phyloP scores from a whole-genome alignment of 331 rosid species.

The Pyracantha coccinea region DNA sequence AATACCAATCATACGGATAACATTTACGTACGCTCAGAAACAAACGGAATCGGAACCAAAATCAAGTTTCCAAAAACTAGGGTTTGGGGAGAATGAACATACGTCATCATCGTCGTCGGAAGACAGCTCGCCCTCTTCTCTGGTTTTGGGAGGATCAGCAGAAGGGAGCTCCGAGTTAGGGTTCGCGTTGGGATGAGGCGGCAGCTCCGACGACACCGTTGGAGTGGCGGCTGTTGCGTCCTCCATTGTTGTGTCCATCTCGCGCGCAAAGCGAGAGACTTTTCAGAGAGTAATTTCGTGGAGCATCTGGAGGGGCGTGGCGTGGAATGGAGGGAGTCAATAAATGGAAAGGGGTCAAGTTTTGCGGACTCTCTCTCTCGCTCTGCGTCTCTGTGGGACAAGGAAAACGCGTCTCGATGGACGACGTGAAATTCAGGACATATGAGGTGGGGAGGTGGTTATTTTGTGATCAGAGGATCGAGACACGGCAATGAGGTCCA shows the following conservation, averaged over 20 bases:
- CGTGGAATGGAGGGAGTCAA: not conserved
- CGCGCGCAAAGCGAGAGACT: not conserved
- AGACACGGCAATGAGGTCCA: no score
- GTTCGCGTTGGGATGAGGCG: not conserved
- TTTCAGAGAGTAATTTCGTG: not conserved
- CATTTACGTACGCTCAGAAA: not conserved
- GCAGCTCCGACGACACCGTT: no score
- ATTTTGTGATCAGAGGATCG: no score
- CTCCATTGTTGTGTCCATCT: slow-evolving; percentile 10
- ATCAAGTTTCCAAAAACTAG: slow-evolving; percentile 7
- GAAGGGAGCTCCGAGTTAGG: slow-evolving; percentile 13
- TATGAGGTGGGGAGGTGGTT: no score
- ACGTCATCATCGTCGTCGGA: slow-evolving; percentile 46
- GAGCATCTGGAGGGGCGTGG: not conserved
- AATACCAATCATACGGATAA: not conserved
- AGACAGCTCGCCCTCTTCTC: slow-evolving; percentile 91
- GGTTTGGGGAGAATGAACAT: slow-evolving; percentile 18
- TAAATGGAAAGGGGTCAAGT: not conserved
- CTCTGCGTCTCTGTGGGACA: no score
- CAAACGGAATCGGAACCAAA: not conserved
- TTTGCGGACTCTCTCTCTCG: not conserved
- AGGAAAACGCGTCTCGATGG: no score
- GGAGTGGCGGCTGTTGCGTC: not conserved
- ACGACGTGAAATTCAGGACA: no score
- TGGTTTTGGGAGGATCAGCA: slow-evolving; percentile 24